Evolutionary conservation across 164 flowering plant species (phyloP), one percentile per base, ranked within the genome.

Genomic region (Dillenia turbinata): DNA sequence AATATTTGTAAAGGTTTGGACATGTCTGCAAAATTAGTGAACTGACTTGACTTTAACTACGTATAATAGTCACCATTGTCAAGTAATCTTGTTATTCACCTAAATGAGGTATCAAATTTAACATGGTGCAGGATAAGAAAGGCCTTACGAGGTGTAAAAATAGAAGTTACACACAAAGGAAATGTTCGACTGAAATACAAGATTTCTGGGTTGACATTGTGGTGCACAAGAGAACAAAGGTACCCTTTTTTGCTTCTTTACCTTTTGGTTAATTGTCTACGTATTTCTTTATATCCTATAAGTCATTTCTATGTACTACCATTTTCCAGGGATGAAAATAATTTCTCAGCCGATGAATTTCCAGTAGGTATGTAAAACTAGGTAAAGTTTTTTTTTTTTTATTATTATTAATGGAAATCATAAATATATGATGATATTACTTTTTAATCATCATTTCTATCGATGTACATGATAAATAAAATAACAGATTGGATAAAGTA

Each of bases 131-230:
- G 93, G 70, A 85, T 13, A 87, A 83, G 65, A 85, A 19, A 83
- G 63, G 86, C 86, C 11, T 79, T 87, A 40, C 76, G 85, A 73
- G 93, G 90, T 26, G 77, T 87, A 52, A 81, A 85, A 73, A 90
- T 87, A 45, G 88, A 87, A 75, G 87, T 85, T 44, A 85, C 90
- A 17, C 93, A 87, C 65, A 59, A 90, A 57, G 85, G 73, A 58
- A 78, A 75, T 71, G 79, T 80, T 58, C 76, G 88, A 19, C 71
- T 86, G 44, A 85, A 83, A 46, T 87, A 83, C 63, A 83, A 88
- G 7, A 33, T 33, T 6, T 33, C 40, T 4, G 40, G 40, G 40
- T 33, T 87, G 63, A 83, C 92, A 22, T 66, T 84, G 46, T 89
- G 80, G 57, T 80, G 86, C 9, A 85, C 92, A 33, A 71, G 84